phyloP scores from a whole-genome alignment of 495 filamentous ascomycete genomes.

The Massariosphaeria phaeospora region DNA sequence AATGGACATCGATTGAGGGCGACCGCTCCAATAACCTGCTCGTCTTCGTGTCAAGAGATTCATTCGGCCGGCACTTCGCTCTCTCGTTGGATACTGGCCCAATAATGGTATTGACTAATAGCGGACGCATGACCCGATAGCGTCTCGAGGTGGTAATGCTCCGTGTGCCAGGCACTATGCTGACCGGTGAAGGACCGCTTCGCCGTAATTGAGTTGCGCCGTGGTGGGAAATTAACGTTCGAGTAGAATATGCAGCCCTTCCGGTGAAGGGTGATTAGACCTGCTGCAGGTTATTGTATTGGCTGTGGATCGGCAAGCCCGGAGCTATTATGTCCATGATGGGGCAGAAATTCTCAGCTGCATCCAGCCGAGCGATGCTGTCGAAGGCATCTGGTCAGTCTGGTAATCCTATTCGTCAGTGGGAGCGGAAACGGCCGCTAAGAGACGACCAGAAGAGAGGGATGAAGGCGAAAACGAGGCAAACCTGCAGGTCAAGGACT shows the following conservation, averaged over 20 bases:
- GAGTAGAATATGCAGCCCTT: background rate
- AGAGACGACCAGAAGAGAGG: background rate
- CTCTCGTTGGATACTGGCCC: background rate
- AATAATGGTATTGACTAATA: conserved; percentile 22
- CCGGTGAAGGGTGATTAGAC: conserved; percentile 24
- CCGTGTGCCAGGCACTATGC: conserved; percentile 11
- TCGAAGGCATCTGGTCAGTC: background rate
- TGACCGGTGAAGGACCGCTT: conserved; percentile 21
- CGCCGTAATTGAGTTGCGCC: background rate
- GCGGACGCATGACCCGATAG: conserved; percentile 21
- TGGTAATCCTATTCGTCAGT: conserved; percentile 4
- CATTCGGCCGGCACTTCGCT: background rate
- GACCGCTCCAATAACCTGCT: background rate
- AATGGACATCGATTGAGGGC: background rate
- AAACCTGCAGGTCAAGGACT: conserved; percentile 16
- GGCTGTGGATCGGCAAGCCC: conserved; percentile 7
- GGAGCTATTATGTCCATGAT: background rate
- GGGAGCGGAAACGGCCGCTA: background rate
- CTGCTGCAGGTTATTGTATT: conserved; percentile 3
- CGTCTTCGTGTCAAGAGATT: background rate
- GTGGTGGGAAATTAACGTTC: background rate
- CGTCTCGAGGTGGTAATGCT: background rate
- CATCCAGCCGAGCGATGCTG: conserved; percentile 2
- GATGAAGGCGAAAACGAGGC: conserved; percentile 19
- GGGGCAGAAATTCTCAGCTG: conserved; percentile 1